phyloP scores from a whole-genome alignment of 192 early-diverging fungal genomes.

The Piromyces finnis region DNA sequence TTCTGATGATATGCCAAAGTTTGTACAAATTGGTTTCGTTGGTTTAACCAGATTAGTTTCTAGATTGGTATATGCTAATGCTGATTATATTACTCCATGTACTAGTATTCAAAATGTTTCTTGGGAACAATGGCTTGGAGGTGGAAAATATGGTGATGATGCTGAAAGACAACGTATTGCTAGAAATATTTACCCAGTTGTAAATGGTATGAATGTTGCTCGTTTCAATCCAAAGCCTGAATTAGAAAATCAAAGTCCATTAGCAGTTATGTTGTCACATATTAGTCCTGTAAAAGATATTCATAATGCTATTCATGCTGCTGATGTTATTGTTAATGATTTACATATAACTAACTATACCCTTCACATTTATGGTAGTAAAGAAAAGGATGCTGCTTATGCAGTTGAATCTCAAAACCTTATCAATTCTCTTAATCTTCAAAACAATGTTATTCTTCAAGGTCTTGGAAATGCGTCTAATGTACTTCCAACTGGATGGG shows the following conservation, averaged over 20 bases:
- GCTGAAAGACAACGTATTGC: not conserved
- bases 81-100: slow-evolving; percentile 18
- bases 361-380: slow-evolving; percentile 20
- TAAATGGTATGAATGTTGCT: slow-evolving; percentile 21
- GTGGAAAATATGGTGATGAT: slow-evolving; percentile 7
- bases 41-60: slow-evolving; percentile 17
- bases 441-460: slow-evolving; percentile 13
- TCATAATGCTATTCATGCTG: slow-evolving; percentile 20
- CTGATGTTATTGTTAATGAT: slow-evolving; percentile 18
- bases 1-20: slow-evolving; percentile 16
- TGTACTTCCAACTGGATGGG: slow-evolving; percentile 18
- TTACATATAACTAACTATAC: slow-evolving; percentile 12
- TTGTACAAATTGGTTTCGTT: slow-evolving; percentile 16
- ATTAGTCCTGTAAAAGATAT: slow-evolving; percentile 22
- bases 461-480: slow-evolving; percentile 15
- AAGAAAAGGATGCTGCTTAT: slow-evolving; percentile 19
- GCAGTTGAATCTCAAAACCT: slow-evolving; percentile 11
- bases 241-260: slow-evolving; percentile 5
- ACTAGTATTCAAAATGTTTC: slow-evolving; percentile 19
- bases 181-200: slow-evolving; percentile 10
- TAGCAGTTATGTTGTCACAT: slow-evolving; percentile 21
- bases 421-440: slow-evolving; percentile 11
- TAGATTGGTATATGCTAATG: slow-evolving; percentile 6
- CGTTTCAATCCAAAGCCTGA: slow-evolving; percentile 12
- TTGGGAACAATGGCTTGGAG: slow-evolving; percentile 17